phyloP scores from a whole-genome alignment of 1,139 yeast species.

The Taiozyma sp. region DNA sequence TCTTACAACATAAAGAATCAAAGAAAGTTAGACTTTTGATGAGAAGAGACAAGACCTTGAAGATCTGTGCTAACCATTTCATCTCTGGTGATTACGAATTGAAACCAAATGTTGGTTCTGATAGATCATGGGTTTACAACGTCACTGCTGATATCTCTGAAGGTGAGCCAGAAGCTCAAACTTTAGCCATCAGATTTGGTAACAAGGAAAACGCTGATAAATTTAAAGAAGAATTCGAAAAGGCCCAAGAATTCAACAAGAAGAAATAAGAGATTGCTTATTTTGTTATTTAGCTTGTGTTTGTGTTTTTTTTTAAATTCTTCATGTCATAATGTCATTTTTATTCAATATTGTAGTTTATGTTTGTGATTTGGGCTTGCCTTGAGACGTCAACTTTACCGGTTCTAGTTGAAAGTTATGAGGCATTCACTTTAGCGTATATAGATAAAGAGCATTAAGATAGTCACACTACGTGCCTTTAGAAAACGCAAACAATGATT shows the following conservation, averaged over 20 bases:
- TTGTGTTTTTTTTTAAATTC: neutral
- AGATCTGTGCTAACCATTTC: conserved; percentile 96
- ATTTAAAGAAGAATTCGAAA: conserved; percentile 88
- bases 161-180: conserved; percentile 94
- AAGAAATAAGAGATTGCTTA: conserved; percentile 7
- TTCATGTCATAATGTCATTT: neutral
- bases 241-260: conserved; percentile 66
- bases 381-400: no score
- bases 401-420: no score
- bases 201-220: conserved; percentile 95
- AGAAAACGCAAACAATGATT: no score
- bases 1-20: conserved; percentile 79
- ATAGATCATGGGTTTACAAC: conserved; percentile 96
- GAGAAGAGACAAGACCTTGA: conserved; percentile 98
- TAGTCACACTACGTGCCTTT: no score
- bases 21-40: conserved; percentile 83
- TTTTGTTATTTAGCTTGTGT: neutral
- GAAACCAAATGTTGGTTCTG: conserved; percentile 93
- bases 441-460: no score
- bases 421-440: no score
- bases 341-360: neutral
- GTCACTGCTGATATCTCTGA: conserved; percentile 94
- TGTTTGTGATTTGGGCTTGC: neutral
- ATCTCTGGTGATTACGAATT: conserved; percentile 79
- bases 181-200: conserved; percentile 96